phyloP scores from a whole-genome alignment of 352 stramenopile species.

The Globisporangium polare region DNA sequence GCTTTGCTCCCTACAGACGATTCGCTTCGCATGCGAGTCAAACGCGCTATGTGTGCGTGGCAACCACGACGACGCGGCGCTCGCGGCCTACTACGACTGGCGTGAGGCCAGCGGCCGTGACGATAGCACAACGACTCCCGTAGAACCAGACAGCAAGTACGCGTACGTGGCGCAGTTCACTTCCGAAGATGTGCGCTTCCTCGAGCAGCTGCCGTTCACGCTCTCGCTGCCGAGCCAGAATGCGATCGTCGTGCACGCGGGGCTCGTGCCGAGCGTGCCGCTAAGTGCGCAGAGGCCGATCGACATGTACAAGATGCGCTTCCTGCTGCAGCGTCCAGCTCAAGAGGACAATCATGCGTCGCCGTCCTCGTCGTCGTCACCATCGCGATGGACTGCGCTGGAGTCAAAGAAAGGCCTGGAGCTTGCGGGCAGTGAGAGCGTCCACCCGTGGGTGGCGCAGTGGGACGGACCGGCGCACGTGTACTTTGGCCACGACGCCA shows the following conservation, averaged over 20 bases:
- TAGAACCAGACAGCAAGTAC: slow-evolving; percentile 39
- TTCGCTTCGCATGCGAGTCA: slow-evolving; percentile 67
- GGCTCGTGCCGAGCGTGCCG: slow-evolving; percentile 47
- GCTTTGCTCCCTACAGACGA: slow-evolving; percentile 25
- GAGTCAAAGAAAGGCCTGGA: slow-evolving; percentile 27
- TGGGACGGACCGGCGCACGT: slow-evolving; percentile 81
- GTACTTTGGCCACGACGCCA: slow-evolving; percentile 91
- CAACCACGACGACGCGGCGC: slow-evolving; percentile 79
- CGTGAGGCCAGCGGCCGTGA: slow-evolving; percentile 14
- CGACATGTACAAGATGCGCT: slow-evolving; percentile 93
- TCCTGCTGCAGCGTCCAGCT: slow-evolving; percentile 24
- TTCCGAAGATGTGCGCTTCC: slow-evolving; percentile 52
- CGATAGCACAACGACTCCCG: background rate
- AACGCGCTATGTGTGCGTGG: slow-evolving; percentile 60
- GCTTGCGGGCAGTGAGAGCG: slow-evolving; percentile 14
- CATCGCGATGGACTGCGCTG: slow-evolving; percentile 17
- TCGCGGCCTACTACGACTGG: slow-evolving; percentile 58
- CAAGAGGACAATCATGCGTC: slow-evolving; percentile 28
- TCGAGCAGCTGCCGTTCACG: slow-evolving; percentile 78
- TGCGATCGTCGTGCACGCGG: slow-evolving; percentile 70
- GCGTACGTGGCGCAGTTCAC: slow-evolving; percentile 59
- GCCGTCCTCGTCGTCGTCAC: background rate
- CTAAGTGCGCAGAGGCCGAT: slow-evolving; percentile 82
- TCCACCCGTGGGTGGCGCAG: slow-evolving; percentile 62
- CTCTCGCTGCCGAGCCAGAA: slow-evolving; percentile 58